phyloP scores from a whole-genome alignment of 2,329 filamentous ascomycete species.

The Lecanicillium sp. region DNA sequence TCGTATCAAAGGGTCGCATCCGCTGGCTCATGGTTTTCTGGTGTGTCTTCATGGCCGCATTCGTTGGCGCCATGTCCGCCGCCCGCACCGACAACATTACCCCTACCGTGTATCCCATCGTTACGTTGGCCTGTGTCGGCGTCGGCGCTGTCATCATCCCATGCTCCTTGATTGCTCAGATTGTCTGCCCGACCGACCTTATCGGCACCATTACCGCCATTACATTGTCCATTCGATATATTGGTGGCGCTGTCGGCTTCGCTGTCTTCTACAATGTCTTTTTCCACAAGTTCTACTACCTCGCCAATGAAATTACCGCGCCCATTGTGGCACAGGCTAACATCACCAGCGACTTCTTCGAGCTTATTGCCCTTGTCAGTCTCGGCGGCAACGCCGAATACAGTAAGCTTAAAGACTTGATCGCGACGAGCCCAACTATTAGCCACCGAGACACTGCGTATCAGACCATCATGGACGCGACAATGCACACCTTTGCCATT shows the following conservation, averaged over 20 bases:
- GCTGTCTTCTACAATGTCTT: conserved; percentile 47
- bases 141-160: conserved; percentile 62
- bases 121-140: conserved; percentile 32
- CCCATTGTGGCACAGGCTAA: neutral
- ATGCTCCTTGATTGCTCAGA: conserved; percentile 19
- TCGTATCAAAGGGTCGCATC: conserved; percentile 50
- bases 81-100: conserved; percentile 42
- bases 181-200: conserved; percentile 33
- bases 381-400: neutral
- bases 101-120: conserved; percentile 41
- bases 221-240: conserved; percentile 58
- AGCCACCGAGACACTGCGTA: neutral
- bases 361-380: neutral
- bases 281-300: neutral
- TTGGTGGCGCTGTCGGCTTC: conserved; percentile 59
- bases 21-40: conserved; percentile 34
- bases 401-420: neutral
- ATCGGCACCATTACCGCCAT: conserved; percentile 62
- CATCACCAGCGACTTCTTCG: neutral
- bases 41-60: conserved; percentile 51
- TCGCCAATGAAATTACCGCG: neutral
- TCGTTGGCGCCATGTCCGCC: conserved; percentile 42
- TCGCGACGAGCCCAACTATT: neutral
- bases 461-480: neutral
- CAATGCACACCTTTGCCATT: neutral